Percentiles rank a stretch among this genome's conserved stretches.
Evolutionary conservation across 768 basidiomycete species (phyloP).

Genomic region (Galerina sulciceps): DNA sequence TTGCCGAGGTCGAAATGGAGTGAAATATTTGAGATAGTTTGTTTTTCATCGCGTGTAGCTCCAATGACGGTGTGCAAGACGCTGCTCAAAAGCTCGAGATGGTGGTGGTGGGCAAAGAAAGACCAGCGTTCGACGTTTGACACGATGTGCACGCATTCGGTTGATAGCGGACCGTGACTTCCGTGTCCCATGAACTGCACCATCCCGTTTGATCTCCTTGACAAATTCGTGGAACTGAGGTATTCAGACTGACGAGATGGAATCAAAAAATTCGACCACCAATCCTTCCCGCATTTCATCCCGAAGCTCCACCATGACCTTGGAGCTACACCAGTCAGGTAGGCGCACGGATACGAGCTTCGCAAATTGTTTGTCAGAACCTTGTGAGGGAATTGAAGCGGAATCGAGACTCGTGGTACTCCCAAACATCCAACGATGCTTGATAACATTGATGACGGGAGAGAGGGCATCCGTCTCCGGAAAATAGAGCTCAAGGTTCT

Average conservation of each 20-base stretch:
- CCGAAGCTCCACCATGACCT: not conserved
- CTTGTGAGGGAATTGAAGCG: not conserved
- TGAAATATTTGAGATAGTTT: too few species aligned
- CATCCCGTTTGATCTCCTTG: too few species aligned
- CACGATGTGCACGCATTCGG: too few species aligned
- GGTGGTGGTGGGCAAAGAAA: too few species aligned
- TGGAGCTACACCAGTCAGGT: not conserved
- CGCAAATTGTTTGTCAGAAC: not conserved
- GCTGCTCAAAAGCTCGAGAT: too few species aligned
- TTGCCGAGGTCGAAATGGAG: too few species aligned
- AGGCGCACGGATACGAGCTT: not conserved
- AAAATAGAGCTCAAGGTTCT: not conserved
- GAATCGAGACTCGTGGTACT: not conserved
- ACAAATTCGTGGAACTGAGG: too few species aligned
- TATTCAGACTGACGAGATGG: not conserved
- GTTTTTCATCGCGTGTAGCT: too few species aligned
- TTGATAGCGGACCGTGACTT: too few species aligned
- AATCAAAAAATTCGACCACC: not conserved
- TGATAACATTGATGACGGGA: not conserved
- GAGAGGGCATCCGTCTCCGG: not conserved
- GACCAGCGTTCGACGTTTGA: too few species aligned
- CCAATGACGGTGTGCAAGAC: too few species aligned
- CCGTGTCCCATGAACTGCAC: too few species aligned
- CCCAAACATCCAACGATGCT: not conserved
- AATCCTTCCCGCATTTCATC: not conserved